Evolutionary conservation across 805 yeast species (phyloP).

Genomic region (Saccharomycopsis sp.): DNA sequence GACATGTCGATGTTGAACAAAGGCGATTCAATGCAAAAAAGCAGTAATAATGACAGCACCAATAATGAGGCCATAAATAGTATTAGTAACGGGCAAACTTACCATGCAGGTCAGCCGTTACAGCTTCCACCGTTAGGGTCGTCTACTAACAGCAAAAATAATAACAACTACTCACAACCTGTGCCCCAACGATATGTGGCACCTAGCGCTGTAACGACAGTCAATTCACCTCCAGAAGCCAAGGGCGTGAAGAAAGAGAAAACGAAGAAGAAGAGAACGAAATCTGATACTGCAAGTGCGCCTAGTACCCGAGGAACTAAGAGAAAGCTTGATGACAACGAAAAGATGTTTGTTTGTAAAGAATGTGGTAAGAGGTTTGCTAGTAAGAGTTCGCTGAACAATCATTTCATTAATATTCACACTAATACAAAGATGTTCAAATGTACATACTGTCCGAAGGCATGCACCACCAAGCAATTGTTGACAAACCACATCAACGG

Average conservation of each 20-base stretch:
- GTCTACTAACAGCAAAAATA: neutral
- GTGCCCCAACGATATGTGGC: neutral
- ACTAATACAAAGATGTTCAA: conserved; percentile 10
- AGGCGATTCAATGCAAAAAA: neutral
- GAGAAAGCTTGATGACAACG: neutral
- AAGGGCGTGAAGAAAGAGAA: neutral
- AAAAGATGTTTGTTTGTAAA: conserved; percentile 11
- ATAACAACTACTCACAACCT: neutral
- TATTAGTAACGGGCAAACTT: neutral
- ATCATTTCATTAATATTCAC: conserved; percentile 16
- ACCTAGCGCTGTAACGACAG: neutral
- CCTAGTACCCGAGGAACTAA: neutral
- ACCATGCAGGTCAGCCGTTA: neutral
- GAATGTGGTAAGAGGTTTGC: conserved; percentile 17
- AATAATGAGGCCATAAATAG: neutral
- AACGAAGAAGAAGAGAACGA: neutral
- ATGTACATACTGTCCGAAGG: conserved; percentile 17
- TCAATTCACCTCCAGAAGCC: neutral
- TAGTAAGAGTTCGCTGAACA: conserved; percentile 15
- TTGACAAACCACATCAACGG: conserved; percentile 20
- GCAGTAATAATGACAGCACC: neutral
- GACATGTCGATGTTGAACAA: neutral
- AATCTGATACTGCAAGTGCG: neutral
- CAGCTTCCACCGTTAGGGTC: neutral
- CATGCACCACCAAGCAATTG: conserved; percentile 21